A percentile compares a stretch with the other conserved stretches of the same genome.
These are phyloP conservation scores for Ceratobasidium sp. DNA, from an alignment of 1,284 basidiomycete genomes.

Conservation along the genomic window DNA sequence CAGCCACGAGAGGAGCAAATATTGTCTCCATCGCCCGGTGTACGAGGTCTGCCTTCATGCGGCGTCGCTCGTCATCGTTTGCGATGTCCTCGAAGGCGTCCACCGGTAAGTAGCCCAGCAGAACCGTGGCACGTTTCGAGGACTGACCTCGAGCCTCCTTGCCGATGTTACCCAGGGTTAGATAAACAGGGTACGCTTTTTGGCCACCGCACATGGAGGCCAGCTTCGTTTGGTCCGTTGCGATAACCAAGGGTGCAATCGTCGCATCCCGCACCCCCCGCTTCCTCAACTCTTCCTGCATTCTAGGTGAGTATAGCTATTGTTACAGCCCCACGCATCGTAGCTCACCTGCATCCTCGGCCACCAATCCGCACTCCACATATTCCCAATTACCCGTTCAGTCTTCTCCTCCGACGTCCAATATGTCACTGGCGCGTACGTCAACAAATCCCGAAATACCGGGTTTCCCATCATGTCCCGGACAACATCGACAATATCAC, in stretches of 20 bases:
- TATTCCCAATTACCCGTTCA: not conserved
- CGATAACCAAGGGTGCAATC: not conserved
- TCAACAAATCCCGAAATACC: not conserved
- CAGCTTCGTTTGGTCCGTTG: slow-evolving; percentile 45
- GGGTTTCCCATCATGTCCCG: slow-evolving; percentile 12
- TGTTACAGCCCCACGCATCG: too few species aligned
- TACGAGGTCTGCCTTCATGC: slow-evolving; percentile 32
- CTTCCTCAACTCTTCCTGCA: not conserved
- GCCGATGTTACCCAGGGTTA: slow-evolving; percentile 44
- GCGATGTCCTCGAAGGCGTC: slow-evolving; percentile 27
- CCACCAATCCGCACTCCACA: slow-evolving; percentile 10
- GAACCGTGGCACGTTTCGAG: slow-evolving; percentile 7
- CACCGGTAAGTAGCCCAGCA: slow-evolving; percentile 42
- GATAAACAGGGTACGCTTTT: slow-evolving; percentile 42
- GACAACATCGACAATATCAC: not conserved
- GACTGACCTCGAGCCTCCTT: slow-evolving; percentile 28
- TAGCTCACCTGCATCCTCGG: slow-evolving; percentile 1
- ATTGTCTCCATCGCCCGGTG: slow-evolving; percentile 45
- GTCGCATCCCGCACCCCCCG: not conserved
- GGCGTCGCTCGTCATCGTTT: slow-evolving; percentile 1
- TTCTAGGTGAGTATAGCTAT: too few species aligned
- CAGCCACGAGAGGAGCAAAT: not conserved
- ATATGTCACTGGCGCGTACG: not conserved
- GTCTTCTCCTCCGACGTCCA: not conserved
- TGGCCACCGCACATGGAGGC: slow-evolving; percentile 22